Evolutionary conservation across 164 flowering plant genomes (phyloP), one percentile per base, ranked within the genome.

Genomic region (Vitis cinerea): DNA sequence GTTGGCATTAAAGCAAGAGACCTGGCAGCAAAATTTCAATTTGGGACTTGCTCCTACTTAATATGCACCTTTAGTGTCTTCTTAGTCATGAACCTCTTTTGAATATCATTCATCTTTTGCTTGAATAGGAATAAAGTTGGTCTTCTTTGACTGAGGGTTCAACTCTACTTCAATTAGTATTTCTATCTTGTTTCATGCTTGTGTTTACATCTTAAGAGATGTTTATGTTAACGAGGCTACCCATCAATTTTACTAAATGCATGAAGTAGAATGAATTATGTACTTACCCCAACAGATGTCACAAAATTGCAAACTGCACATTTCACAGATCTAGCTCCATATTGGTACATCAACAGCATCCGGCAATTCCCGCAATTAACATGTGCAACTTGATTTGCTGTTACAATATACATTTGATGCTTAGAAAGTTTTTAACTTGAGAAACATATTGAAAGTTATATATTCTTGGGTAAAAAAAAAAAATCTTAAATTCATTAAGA

Each of bases 361-460:
- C 87, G 79, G 79, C 98, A 93, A 76, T 87, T 89, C 68, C 97
- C 93, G 65, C 98, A 93, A 66, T 87, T 93, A 56, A 93, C 94
- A 69, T 93, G 97, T 59, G 98, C 97, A 37, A 89, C 94, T 78
- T 91, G 98, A 78, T 91, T 93, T 66, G 98, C 98, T 90, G 92
- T 68, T 52, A 71, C 56, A 71, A 51, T 14, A 55, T 11, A 65
- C 4, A 57, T 70, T 49, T 56, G 69, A 63, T 61, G 12, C 60
- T 59, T 48, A 59, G 2, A 0, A 6, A 37, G 44, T 6, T 37
- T 37, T 37, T 12, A 62, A n/a, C 48, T 44, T 44, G 11, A 15
- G 65, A 37, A 44, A 44, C 3, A 62, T 8, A 62, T 4, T 37
- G 17, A 44, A 44, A 7, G 1, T 57, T 57, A 0, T 4, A 37